Base-by-base conservation (phyloP, 805 yeast genomes). In the Candida pini region DNA sequence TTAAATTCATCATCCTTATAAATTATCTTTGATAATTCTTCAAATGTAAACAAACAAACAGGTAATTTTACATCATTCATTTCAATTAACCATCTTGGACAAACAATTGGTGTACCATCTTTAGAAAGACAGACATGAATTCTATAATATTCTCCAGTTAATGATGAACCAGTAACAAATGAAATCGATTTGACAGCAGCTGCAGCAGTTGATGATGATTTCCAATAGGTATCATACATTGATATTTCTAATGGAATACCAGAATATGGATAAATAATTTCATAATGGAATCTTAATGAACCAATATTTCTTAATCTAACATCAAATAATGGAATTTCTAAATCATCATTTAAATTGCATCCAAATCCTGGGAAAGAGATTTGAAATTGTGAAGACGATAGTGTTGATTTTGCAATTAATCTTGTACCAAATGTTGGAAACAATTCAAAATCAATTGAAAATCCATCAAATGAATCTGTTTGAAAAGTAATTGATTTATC, bases 151-250 rank as follows among this genome's bases (percentile, higher is more conserved):
- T 75, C 79, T 10, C 97, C 97, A 17, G 79, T 73, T 34, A 92
- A 64, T 2, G 97, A 88, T 0, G 96, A 87, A 1, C 96, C 88
- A 1, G 97, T 89, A 12, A 90, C 95, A 52, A 86, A 77, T 10
- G 92, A 79, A 26, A 80, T 69, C 16, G 60, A 53, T 21, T 55
- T 51, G 15, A 52, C 45, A 16, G 49, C 41, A 30, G 38, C 36
- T 7, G 45, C 51, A 1, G 54, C 48, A 7, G 54, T 75, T 29
- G 81, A 73, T 0, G 96, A 84, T 1, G 95, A 81, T 59, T 89
- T 92, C 98, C 98, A 90, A 60, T 90, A 90, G 0, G 97, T 90
- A 52, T 89, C 97, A 54, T 84, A 88, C 62, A 87, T 86, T 9
- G 95, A 80, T 28, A 94, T 82, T 57, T 89, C 97, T 39, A 90